Evolutionary conservation across 129 eudicot genomes (phyloP).

Genomic region (Calendula officinalis): DNA sequence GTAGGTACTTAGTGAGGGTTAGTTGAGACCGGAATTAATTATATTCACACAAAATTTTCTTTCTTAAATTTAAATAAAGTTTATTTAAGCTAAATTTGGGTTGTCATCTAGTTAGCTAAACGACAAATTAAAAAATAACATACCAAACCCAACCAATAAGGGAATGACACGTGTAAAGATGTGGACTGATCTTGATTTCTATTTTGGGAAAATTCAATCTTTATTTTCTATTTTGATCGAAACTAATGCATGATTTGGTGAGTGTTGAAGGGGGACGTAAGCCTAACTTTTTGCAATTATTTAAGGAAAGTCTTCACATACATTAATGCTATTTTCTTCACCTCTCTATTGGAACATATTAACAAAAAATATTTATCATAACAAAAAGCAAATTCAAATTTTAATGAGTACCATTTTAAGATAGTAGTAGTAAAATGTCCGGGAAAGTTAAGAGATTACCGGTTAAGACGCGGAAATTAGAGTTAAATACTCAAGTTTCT

Average conservation of each 20-base stretch:
- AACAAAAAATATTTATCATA: background rate
- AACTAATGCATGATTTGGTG: conserved; percentile 36
- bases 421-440: too few species aligned
- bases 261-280: conserved; percentile 40
- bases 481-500: too few species aligned
- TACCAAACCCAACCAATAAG: conserved; percentile 36
- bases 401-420: too few species aligned
- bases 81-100: conserved; percentile 22
- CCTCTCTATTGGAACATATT: background rate
- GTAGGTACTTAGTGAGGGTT: conserved; percentile 2
- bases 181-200: conserved; percentile 25
- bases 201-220: conserved; percentile 48
- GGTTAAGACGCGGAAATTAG: too few species aligned
- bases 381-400: too few species aligned
- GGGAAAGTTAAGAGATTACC: too few species aligned
- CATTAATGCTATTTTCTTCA: conserved; percentile 16
- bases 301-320: conserved; percentile 50
- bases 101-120: conserved; percentile 20
- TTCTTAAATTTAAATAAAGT: conserved; percentile 16
- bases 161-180: conserved; percentile 46
- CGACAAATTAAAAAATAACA: conserved; percentile 33
- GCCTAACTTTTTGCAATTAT: conserved; percentile 56
- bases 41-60: conserved; percentile 5
- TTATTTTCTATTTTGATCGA: conserved; percentile 43
- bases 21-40: conserved; percentile 8